Percentiles rank a stretch among this genome's conserved stretches.
Evolutionary conservation across 1,139 yeast species (phyloP).

Genomic region (Blastobotrys aristatus): DNA sequence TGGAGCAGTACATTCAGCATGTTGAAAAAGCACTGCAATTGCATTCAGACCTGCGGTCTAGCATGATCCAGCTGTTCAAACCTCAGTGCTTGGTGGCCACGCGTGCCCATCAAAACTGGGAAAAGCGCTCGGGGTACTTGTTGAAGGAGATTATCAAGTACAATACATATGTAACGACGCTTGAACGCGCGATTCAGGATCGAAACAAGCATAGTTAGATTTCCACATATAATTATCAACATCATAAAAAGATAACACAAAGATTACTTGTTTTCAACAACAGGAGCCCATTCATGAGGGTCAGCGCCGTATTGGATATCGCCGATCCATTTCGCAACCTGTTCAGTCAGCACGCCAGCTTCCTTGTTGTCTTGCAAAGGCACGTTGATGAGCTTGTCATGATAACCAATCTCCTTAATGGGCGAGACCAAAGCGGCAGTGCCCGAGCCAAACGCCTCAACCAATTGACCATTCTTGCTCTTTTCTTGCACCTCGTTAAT

Average conservation of each 20-base stretch:
- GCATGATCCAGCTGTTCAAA: slow-evolving; percentile 26
- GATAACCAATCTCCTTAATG: slow-evolving; percentile 78
- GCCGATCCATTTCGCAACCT: slow-evolving; percentile 77
- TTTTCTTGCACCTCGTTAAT: slow-evolving; percentile 75
- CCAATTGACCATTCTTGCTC: slow-evolving; percentile 72
- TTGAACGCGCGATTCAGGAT: slow-evolving; percentile 27
- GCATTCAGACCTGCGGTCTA: slow-evolving; percentile 27
- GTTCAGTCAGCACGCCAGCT: slow-evolving; percentile 71
- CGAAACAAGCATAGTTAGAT: slow-evolving; percentile 10
- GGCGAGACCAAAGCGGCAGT: slow-evolving; percentile 98
- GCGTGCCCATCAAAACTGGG: slow-evolving; percentile 35
- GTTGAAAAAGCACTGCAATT: slow-evolving; percentile 26
- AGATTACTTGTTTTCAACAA: slow-evolving; percentile 4
- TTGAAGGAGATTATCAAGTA: slow-evolving; percentile 33
- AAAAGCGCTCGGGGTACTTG: slow-evolving; percentile 30
- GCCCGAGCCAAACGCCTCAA: slow-evolving; percentile 97
- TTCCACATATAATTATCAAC: background rate
- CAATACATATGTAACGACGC: slow-evolving; percentile 27
- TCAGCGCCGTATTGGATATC: slow-evolving; percentile 84
- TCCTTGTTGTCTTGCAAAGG: slow-evolving; percentile 77
- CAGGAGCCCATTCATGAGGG: slow-evolving; percentile 44
- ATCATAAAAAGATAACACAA: too few species aligned
- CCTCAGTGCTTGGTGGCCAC: slow-evolving; percentile 25
- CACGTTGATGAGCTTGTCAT: slow-evolving; percentile 62
- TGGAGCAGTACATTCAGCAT: slow-evolving; percentile 23